phyloP scores from a whole-genome alignment of 306 rosid species.

The Dryas octopetala region DNA sequence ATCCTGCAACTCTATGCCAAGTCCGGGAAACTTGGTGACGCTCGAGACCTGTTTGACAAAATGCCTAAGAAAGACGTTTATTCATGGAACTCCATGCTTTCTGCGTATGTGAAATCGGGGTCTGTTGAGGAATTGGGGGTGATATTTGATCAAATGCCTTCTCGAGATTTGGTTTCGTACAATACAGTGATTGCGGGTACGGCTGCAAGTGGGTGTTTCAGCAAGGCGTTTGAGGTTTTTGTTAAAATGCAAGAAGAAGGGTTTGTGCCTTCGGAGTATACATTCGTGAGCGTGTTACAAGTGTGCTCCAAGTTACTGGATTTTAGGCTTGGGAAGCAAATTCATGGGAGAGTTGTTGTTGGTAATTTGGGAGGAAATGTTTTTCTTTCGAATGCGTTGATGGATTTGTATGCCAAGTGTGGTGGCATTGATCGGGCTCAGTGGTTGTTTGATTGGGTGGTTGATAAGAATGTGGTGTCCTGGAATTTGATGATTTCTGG shows the following conservation, averaged over 20 bases:
- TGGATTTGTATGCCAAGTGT: constrained; percentile 32
- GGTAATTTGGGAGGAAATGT: constrained; percentile 20
- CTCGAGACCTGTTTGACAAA: constrained; percentile 48
- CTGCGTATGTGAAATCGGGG: constrained; percentile 26
- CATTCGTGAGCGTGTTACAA: constrained; percentile 56
- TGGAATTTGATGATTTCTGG: constrained; percentile 37
- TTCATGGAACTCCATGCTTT: constrained; percentile 66
- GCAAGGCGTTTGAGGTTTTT: constrained; percentile 40
- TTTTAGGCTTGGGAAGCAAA: constrained; percentile 48
- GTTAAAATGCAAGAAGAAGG: constrained; percentile 53
- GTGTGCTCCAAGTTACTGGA: constrained; percentile 41
- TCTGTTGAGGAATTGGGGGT: constrained; percentile 13
- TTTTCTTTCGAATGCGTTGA: constrained; percentile 26
- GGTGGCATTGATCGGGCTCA: constrained; percentile 34
- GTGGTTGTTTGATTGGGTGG: constrained; percentile 29
- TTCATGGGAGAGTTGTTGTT: constrained; percentile 45
- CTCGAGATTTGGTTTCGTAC: constrained; percentile 51
- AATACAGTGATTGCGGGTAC: constrained; percentile 52
- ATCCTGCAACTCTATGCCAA: constrained; percentile 50
- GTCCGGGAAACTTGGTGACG: constrained; percentile 47
- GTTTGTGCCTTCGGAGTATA: constrained; percentile 44
- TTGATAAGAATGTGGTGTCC: constrained; percentile 28
- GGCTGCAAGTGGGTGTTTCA: constrained; percentile 40
- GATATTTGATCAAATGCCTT: constrained; percentile 53
- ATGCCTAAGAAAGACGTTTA: constrained; percentile 54